These are phyloP conservation scores for Stylosanthes scabra DNA, from an alignment of 331 rosid genomes.

Conservation along the genomic window DNA sequence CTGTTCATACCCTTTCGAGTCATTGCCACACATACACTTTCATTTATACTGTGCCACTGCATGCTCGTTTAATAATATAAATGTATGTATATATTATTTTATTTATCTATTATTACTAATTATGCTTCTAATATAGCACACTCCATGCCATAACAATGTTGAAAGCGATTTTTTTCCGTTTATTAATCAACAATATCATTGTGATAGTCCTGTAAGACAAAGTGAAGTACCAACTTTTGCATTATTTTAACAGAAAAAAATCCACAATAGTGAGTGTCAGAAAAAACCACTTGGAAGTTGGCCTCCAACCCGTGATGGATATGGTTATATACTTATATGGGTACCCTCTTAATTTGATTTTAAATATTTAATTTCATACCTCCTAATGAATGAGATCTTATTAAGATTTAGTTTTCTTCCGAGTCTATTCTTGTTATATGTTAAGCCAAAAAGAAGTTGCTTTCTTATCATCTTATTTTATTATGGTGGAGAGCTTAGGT, in stretches of 20 bases:
- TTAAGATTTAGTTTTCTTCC: neutral
- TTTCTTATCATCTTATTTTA: neutral
- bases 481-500: neutral
- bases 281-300: constrained; percentile 38
- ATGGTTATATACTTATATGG: constrained; percentile 2
- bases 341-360: neutral
- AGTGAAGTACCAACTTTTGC: constrained; percentile 42
- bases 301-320: constrained; percentile 27
- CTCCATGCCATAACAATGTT: constrained; percentile 35
- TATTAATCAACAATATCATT: constrained; percentile 28
- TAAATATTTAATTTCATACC: neutral
- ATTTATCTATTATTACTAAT: constrained; percentile 17
- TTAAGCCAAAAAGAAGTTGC: too few species aligned
- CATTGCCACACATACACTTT: constrained; percentile 25
- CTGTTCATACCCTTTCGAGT: neutral
- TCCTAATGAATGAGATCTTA: neutral
- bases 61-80: constrained; percentile 10
- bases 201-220: constrained; percentile 25
- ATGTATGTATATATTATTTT: too few species aligned
- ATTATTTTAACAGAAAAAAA: constrained; percentile 22
- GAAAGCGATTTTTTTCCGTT: constrained; percentile 39
- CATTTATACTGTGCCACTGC: constrained; percentile 20
- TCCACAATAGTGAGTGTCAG: constrained; percentile 27
- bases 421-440: neutral
- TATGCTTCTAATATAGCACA: constrained; percentile 27